These are phyloP conservation scores for Globisporangium parvum DNA, from an alignment of 352 stramenopile species.

Conservation along the genomic window DNA sequence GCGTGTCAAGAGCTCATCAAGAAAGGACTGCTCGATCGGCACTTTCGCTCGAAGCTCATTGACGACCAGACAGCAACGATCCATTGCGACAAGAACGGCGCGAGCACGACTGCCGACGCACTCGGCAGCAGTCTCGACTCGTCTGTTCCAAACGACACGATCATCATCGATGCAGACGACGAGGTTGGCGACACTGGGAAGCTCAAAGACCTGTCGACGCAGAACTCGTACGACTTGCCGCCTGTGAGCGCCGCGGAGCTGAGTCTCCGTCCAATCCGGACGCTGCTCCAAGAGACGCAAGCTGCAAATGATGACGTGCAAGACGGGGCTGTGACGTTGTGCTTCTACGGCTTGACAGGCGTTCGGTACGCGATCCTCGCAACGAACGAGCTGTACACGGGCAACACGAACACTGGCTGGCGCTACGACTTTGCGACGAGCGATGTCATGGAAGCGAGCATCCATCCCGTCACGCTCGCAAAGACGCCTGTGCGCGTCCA, in stretches of 20 bases:
- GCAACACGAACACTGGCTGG: constrained; percentile 75
- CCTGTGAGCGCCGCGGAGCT: constrained; percentile 71
- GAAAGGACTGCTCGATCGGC: constrained; percentile 55
- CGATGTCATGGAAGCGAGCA: constrained; percentile 55
- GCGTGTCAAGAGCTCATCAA: constrained; percentile 70
- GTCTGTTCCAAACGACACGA: constrained; percentile 21
- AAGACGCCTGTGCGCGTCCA: constrained; percentile 34
- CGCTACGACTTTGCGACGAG: constrained; percentile 79
- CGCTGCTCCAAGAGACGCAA: constrained; percentile 18
- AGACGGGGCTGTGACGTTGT: constrained; percentile 51
- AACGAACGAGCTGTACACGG: constrained; percentile 74
- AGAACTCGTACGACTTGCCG: constrained; percentile 81
- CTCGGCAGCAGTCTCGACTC: background rate
- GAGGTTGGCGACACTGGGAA: constrained; percentile 7
- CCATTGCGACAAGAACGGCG: constrained; percentile 21
- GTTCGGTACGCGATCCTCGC: constrained; percentile 68
- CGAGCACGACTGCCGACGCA: background rate
- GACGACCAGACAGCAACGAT: constrained; percentile 39
- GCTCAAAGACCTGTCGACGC: constrained; percentile 65
- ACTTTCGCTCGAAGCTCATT: constrained; percentile 66
- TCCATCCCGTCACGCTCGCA: constrained; percentile 57
- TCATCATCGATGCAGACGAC: constrained; percentile 23
- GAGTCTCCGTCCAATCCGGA: constrained; percentile 61
- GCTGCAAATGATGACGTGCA: background rate
- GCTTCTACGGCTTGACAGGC: constrained; percentile 68